phyloP scores from a whole-genome alignment of 495 filamentous ascomycete species.

The Aspergillus wentii region DNA sequence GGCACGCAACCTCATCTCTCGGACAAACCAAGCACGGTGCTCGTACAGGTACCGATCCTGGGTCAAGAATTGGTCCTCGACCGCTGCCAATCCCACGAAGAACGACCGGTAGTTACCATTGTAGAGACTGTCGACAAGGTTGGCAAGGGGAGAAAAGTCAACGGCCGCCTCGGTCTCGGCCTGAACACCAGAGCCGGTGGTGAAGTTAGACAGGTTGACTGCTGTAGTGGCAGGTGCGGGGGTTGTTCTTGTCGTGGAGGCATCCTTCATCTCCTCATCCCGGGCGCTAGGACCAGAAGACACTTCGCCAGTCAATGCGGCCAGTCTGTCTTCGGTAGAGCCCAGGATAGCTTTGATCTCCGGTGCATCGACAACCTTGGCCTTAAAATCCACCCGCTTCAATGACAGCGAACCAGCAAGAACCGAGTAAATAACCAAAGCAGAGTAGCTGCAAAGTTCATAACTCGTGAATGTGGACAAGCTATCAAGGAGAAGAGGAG shows the following conservation, averaged over 20 bases:
- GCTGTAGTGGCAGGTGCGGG: conserved; percentile 55
- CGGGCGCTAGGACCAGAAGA: conserved; percentile 73
- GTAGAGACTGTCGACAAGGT: conserved; percentile 86
- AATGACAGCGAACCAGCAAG: conserved; percentile 90
- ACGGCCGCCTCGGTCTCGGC: conserved; percentile 69
- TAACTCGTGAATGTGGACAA: conserved; percentile 98
- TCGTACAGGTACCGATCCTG: conserved; percentile 92
- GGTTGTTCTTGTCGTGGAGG: conserved; percentile 45
- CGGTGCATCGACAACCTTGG: conserved; percentile 94
- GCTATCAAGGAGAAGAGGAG: conserved; percentile 90
- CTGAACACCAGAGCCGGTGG: conserved; percentile 59
- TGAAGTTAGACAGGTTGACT: conserved; percentile 80
- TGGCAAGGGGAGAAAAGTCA: conserved; percentile 77
- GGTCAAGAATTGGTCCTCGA: conserved; percentile 89
- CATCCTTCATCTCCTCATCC: conserved; percentile 77
- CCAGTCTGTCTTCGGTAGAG: conserved; percentile 77
- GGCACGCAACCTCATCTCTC: conserved; percentile 92
- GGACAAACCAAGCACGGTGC: conserved; percentile 92
- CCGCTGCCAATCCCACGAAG: conserved; percentile 83
- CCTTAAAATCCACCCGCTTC: conserved; percentile 97
- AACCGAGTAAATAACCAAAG: conserved; percentile 90
- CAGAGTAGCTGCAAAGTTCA: conserved; percentile 93
- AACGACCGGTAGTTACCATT: conserved; percentile 88
- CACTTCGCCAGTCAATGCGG: conserved; percentile 67
- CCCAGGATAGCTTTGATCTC: conserved; percentile 97